phyloP scores from a whole-genome alignment of 2,329 filamentous ascomycete genomes.

The Diaporthe caulivora region DNA sequence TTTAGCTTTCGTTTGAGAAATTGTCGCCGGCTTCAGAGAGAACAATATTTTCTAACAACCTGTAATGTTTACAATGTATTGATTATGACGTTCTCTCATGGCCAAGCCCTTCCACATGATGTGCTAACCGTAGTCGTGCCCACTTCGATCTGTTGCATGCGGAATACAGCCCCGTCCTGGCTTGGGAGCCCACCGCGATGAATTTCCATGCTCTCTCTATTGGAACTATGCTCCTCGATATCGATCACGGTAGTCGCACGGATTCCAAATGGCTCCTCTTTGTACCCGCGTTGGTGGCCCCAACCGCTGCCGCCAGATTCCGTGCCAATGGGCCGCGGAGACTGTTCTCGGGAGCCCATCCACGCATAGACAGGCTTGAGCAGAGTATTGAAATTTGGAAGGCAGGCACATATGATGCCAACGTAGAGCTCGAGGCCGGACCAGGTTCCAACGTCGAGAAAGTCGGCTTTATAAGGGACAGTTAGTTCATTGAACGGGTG shows the following conservation, averaged over 20 bases:
- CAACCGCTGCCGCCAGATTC: not conserved
- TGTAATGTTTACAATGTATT: no score
- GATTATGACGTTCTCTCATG: not conserved
- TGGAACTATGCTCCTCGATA: slow-evolving; percentile 19
- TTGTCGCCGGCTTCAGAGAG: no score
- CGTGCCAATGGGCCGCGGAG: not conserved
- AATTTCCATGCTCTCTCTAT: slow-evolving; percentile 1
- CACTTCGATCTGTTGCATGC: slow-evolving; percentile 15
- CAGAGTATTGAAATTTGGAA: slow-evolving; percentile 26
- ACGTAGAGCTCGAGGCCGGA: slow-evolving; percentile 28
- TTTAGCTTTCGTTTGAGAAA: no score
- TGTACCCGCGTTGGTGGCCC: not conserved
- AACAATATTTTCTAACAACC: no score
- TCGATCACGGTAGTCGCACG: slow-evolving; percentile 27
- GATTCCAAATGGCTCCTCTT: slow-evolving; percentile 10
- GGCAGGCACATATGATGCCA: slow-evolving; percentile 33
- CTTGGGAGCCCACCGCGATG: not conserved
- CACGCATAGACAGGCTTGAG: slow-evolving; percentile 27
- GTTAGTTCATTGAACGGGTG: not conserved
- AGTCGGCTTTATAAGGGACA: not conserved
- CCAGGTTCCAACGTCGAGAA: slow-evolving; percentile 23
- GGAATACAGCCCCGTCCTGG: not conserved
- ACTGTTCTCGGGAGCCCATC: slow-evolving; percentile 3
- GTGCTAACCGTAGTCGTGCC: slow-evolving; percentile 1
- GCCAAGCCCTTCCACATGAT: slow-evolving; percentile 21